Base-by-base conservation (phyloP, 331 rosid species). In the Arachis monticola region DNA sequence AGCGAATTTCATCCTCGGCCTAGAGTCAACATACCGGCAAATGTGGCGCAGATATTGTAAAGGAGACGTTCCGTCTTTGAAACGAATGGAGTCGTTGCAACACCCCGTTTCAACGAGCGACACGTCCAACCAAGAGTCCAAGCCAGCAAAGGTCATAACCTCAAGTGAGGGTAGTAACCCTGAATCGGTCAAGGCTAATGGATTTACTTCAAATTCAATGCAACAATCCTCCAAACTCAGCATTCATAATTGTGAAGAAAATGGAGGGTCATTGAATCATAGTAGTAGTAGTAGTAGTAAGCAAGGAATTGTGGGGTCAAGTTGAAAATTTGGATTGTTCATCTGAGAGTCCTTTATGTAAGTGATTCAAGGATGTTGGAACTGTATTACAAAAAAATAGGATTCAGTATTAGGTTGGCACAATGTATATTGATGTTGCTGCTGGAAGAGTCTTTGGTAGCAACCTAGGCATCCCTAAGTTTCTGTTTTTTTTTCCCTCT, bases 31-130 rank as follows among this genome's bases (percentile, higher is more conserved):
- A 48, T 92, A 90, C 74, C 81, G 99, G 65, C 85, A 84, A 41
- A 90, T 92, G 88, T 94, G 99, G 99, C 82, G 72, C 61, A 82
- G 91, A 72, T 94, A 94, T 84, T 94, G 99, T 73, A 81, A 90
- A 67, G 99, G 97, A 17, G 99, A 94, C 32, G 87, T 90, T 67
- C 99, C 97, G 12, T 90, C 99, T 77, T 85, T 83, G 75, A 85
- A 81, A 76, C 86, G 83, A 72, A 50, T 90, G 57, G 90, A 87
- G 61, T 63, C 72, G 77, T 80, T 85, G 68, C 84, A 88, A 78
- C 81, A 74, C 35, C 68, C 80, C 32, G 81, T 58, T 12, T 41
- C 80, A 56, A 30, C 72, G 3, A 73, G 69, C 51, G 90, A 84
- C 9, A 70, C 88, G 5, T 56, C 82, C 55, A 60, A 56, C 5